A percentile compares a stretch with the other conserved stretches of the same genome.
Conservation (phyloP, 768 basidiomycete genomes). For the Leucocoprinus leucothites region DNA sequence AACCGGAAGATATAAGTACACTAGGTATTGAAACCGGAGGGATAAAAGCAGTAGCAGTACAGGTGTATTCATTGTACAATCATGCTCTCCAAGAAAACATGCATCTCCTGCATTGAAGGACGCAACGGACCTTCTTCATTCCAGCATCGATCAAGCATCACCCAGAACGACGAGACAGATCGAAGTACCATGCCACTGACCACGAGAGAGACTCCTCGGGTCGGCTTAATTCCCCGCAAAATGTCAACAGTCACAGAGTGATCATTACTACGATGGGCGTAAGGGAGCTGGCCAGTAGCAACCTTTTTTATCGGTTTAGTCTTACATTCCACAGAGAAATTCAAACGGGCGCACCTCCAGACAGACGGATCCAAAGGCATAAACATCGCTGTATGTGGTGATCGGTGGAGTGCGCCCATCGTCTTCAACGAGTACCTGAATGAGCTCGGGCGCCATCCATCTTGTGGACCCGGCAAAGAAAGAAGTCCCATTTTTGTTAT, state of each 20-base stretch:
- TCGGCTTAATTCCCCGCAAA: conserved; percentile 47
- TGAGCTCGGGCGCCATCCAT: conserved; percentile 60
- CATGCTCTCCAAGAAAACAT: conserved; percentile 27
- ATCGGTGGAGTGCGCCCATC: conserved; percentile 37
- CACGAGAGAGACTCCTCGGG: conserved; percentile 28
- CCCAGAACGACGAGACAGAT: conserved; percentile 35
- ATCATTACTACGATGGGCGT: conserved; percentile 51
- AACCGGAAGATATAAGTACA: no score
- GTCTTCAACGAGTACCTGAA: conserved; percentile 49
- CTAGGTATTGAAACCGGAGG: no score
- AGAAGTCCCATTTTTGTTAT: conserved; percentile 35
- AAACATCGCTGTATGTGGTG: conserved; percentile 55
- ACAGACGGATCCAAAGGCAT: conserved; percentile 57
- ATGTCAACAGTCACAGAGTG: conserved; percentile 55
- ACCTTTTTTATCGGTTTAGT: conserved; percentile 29
- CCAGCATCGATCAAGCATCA: conserved; percentile 46
- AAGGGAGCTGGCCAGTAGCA: conserved; percentile 49
- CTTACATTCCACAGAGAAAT: not conserved
- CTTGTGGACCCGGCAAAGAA: conserved; percentile 46
- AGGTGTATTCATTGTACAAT: not conserved
- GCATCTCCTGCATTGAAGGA: conserved; percentile 41
- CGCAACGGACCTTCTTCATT: conserved; percentile 29
- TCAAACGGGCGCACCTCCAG: conserved; percentile 41
- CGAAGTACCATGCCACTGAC: conserved; percentile 23
- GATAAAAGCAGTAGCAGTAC: not conserved